Evolutionary conservation across 192 early-diverging fungal species (phyloP).

Genomic region (Allomyces arbusculus): DNA sequence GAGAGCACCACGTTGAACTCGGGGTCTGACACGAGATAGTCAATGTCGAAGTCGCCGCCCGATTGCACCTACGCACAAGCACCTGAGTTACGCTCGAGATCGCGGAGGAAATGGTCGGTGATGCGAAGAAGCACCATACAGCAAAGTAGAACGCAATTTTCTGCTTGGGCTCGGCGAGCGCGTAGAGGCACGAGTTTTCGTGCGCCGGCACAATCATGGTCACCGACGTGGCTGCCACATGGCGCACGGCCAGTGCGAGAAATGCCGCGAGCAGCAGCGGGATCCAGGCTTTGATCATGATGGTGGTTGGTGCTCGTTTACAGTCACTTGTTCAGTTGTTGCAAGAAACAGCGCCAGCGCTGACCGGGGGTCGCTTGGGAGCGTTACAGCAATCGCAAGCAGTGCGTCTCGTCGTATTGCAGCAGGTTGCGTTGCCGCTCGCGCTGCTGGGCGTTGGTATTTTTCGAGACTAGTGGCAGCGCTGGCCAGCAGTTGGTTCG

Average conservation of each 20-base stretch:
- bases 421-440: too few species aligned
- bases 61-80: slow-evolving; percentile 57
- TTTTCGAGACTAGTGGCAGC: too few species aligned
- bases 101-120: not conserved
- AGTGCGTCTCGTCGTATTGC: too few species aligned
- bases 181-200: slow-evolving; percentile 83
- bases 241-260: slow-evolving; percentile 2
- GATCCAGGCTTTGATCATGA: slow-evolving; percentile 1
- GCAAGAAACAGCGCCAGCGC: too few species aligned
- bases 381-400: too few species aligned
- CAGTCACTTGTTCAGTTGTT: too few species aligned
- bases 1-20: slow-evolving; percentile 39
- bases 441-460: too few species aligned
- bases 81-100: not conserved
- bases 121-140: slow-evolving; percentile 23
- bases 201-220: slow-evolving; percentile 76
- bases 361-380: too few species aligned
- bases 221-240: slow-evolving; percentile 33
- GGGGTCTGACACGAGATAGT: slow-evolving; percentile 70
- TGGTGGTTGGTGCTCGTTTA: too few species aligned
- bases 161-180: slow-evolving; percentile 54
- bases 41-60: slow-evolving; percentile 93
- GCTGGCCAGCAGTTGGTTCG: too few species aligned
- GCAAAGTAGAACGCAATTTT: slow-evolving; percentile 96
- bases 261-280: slow-evolving; percentile 13